These are phyloP conservation scores for Thyridium curvatum DNA, from an alignment of 2,329 filamentous ascomycete species.

Conservation along the genomic window DNA sequence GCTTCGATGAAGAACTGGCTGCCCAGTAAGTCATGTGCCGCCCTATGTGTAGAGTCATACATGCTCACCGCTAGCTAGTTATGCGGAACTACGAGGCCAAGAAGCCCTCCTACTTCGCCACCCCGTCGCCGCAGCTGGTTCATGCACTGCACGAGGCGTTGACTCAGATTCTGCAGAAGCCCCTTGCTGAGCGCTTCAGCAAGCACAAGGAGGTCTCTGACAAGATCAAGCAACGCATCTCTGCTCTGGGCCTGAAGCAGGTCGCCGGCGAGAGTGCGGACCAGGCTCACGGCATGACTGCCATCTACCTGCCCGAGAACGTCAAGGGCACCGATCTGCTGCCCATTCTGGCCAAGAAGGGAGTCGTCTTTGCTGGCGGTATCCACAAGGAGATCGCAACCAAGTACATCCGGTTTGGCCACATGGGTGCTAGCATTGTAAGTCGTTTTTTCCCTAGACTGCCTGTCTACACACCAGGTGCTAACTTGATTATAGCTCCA, in stretches of 20 bases:
- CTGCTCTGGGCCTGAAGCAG: slow-evolving; percentile 78
- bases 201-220: slow-evolving; percentile 74
- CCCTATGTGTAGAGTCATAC: not conserved
- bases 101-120: slow-evolving; percentile 97
- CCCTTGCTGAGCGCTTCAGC: slow-evolving; percentile 77
- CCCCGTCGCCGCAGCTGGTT: slow-evolving; percentile 87
- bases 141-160: slow-evolving; percentile 88
- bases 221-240: slow-evolving; percentile 77
- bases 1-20: slow-evolving; percentile 97
- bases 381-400: slow-evolving; percentile 92
- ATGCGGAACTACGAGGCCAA: slow-evolving; percentile 99
- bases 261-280: slow-evolving; percentile 79
- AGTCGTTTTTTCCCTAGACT: slow-evolving; percentile 24
- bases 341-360: slow-evolving; percentile 77
- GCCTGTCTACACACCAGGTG: not conserved
- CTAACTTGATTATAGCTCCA: slow-evolving; percentile 50
- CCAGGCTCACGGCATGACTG: slow-evolving; percentile 96
- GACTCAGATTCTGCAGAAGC: slow-evolving; percentile 74
- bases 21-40: slow-evolving; percentile 55
- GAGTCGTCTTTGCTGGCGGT: slow-evolving; percentile 90
- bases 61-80: slow-evolving; percentile 41
- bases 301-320: slow-evolving; percentile 86
- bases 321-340: slow-evolving; percentile 77
- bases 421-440: slow-evolving; percentile 92
- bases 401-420: slow-evolving; percentile 92